Evolutionary conservation across 192 early-diverging fungal genomes (phyloP), one percentile per base, ranked within the genome.

Genomic region (Pilobolus umbonatus): DNA sequence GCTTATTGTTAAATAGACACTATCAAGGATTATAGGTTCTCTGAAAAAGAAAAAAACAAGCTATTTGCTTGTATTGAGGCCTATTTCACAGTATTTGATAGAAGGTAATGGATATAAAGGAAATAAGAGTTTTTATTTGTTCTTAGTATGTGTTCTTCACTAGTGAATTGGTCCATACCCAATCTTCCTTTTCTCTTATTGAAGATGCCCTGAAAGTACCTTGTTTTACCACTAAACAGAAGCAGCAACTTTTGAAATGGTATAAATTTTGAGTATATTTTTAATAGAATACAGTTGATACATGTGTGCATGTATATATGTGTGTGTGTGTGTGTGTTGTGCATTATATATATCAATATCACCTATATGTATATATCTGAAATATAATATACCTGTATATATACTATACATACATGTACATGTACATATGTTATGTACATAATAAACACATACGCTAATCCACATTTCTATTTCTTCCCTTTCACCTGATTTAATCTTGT

Each of bases 191-290:
- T 52, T 60, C 69, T 44, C 57, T 71, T 14, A 71, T 71, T 44
- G 69, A 71, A 40, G 69, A 71, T 38, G 69, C 69, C 11, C 63
- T 71, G 3, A 71, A 71, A 30, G 69, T 71, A 11, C 64, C 69
- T 25, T 71, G 65, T 36, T 71, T 69, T 42, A 71, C 69, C n/a
- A 62, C 66, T n/a, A 71, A 62, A 40, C 69, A 71, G 45, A 71
- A 71, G 32, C 52, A 22, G 9, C 53, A 55, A 17, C 25, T 71
- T 14, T 60, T 71, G 21, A 71, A 66, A 53, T 71, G 62, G 62
- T 64, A 64, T n/a, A n/a, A n/a, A n/a, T n/a, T n/a, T n/a, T n/a
- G n/a, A n/a, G n/a, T n/a, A n/a, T n/a, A n/a, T n/a, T n/a, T n/a
- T n/a, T n/a, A n/a, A n/a, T n/a, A n/a, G n/a, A n/a, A n/a, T n/a